Evolutionary conservation across 305 asterid genomes (phyloP).

Genomic region (Fraxinus sp.): DNA sequence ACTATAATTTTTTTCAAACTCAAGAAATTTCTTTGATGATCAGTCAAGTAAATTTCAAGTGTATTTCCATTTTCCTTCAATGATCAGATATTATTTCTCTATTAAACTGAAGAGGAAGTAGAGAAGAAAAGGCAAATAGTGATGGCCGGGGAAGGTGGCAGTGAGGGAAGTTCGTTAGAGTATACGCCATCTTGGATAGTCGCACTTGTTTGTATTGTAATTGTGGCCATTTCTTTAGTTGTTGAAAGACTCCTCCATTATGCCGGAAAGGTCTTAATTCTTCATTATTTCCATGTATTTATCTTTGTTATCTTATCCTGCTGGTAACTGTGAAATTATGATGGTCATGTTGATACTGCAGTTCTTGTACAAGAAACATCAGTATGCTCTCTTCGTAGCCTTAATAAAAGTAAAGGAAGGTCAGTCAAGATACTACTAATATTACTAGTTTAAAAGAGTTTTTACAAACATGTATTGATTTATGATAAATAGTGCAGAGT

Average conservation of each 20-base stretch:
- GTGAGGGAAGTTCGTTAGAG: slow-evolving; percentile 39
- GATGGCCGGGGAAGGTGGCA: slow-evolving; percentile 54
- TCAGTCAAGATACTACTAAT: background rate
- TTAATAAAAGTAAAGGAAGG: slow-evolving; percentile 75
- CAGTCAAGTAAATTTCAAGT: background rate
- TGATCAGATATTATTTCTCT: background rate
- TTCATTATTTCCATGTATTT: background rate
- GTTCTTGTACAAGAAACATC: slow-evolving; percentile 53
- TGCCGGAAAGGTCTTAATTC: background rate
- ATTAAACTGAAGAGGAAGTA: background rate
- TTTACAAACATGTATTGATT: background rate
- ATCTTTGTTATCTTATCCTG: slow-evolving; percentile 24
- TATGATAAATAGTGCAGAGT: slow-evolving; percentile 39
- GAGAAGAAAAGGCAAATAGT: slow-evolving; percentile 56
- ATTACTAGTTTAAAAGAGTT: background rate
- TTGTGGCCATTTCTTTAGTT: slow-evolving; percentile 57
- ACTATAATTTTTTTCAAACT: background rate
- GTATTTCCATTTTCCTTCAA: background rate
- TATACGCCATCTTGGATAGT: slow-evolving; percentile 73
- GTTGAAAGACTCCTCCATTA: slow-evolving; percentile 58
- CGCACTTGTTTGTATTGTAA: slow-evolving; percentile 60
- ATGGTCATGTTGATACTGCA: slow-evolving; percentile 17
- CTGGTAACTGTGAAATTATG: background rate
- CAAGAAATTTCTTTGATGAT: background rate
- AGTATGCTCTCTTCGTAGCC: slow-evolving; percentile 56